phyloP scores from a whole-genome alignment of 257 asterid genomes.

The Solanum virginianum region DNA sequence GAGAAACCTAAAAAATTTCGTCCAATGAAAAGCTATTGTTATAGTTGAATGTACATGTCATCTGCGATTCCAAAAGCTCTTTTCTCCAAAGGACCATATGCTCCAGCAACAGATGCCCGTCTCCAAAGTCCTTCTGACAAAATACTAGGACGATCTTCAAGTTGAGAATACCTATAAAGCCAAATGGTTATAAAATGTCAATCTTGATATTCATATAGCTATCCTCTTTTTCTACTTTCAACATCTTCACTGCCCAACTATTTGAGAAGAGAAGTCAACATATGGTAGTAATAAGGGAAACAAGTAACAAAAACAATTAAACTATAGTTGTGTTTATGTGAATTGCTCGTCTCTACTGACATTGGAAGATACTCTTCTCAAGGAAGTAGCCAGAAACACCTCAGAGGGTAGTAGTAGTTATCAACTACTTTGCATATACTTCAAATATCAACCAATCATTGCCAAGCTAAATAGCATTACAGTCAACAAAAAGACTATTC shows the following conservation, averaged over 20 bases:
- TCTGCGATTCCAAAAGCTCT: slow-evolving; percentile 88
- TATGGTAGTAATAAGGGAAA: neutral
- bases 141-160: slow-evolving; percentile 31
- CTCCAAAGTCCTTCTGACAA: slow-evolving; percentile 80
- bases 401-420: neutral
- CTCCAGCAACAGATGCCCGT: slow-evolving; percentile 79
- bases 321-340: neutral
- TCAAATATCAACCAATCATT: neutral
- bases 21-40: neutral
- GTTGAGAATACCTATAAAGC: slow-evolving; percentile 51
- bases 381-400: neutral
- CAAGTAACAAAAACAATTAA: neutral
- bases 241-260: neutral
- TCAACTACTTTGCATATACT: neutral
- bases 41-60: slow-evolving; percentile 50
- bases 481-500: neutral
- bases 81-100: slow-evolving; percentile 63
- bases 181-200: neutral
- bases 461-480: neutral
- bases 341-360: neutral
- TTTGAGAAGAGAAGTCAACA: neutral
- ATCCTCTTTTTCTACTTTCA: neutral
- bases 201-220: neutral
- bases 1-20: neutral
- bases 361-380: neutral